Evolutionary conservation across 768 basidiomycete genomes (phyloP).

Genomic region (Candolleomyces eurysporus): DNA sequence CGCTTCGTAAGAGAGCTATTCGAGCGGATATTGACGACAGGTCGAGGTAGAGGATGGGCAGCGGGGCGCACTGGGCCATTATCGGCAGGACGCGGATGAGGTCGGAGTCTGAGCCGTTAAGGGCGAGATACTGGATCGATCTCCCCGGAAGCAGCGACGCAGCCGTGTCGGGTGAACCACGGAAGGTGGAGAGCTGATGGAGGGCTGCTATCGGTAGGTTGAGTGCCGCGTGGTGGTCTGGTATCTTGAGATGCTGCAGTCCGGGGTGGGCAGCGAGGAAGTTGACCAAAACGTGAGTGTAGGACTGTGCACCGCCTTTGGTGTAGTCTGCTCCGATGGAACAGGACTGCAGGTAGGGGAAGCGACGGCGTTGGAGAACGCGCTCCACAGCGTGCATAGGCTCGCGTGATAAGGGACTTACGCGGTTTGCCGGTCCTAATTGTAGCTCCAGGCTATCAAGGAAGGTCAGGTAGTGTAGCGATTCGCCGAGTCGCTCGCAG

Average conservation of each 20-base stretch:
- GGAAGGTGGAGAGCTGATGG: slow-evolving; percentile 51
- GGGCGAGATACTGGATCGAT: slow-evolving; percentile 53
- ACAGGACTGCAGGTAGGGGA: slow-evolving; percentile 39
- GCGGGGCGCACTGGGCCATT: slow-evolving; percentile 42
- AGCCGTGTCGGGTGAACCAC: slow-evolving; percentile 58
- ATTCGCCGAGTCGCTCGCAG: slow-evolving; percentile 37
- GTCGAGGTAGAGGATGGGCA: slow-evolving; percentile 54
- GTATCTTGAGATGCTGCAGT: slow-evolving; percentile 45
- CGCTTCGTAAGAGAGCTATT: slow-evolving; percentile 52
- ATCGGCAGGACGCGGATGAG: slow-evolving; percentile 48
- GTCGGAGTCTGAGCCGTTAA: slow-evolving; percentile 55
- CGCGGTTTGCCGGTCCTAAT: slow-evolving; percentile 44
- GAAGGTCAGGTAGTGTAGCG: slow-evolving; percentile 32
- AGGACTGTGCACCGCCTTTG: slow-evolving; percentile 38
- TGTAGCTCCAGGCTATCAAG: slow-evolving; percentile 58
- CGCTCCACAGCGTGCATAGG: slow-evolving; percentile 47
- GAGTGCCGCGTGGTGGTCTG: slow-evolving; percentile 44
- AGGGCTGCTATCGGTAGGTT: slow-evolving; percentile 42
- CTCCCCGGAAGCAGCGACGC: slow-evolving; percentile 60
- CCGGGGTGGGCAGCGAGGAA: slow-evolving; percentile 43
- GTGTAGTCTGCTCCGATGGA: slow-evolving; percentile 46
- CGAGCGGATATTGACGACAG: slow-evolving; percentile 59
- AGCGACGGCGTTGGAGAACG: slow-evolving; percentile 33
- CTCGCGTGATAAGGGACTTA: slow-evolving; percentile 14
- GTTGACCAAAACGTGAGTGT: slow-evolving; percentile 34